Evolutionary conservation across 2,329 filamentous ascomycete species (phyloP), one percentile per base, ranked within the genome.

Genomic region (Aureobasidium leucospermi): DNA sequence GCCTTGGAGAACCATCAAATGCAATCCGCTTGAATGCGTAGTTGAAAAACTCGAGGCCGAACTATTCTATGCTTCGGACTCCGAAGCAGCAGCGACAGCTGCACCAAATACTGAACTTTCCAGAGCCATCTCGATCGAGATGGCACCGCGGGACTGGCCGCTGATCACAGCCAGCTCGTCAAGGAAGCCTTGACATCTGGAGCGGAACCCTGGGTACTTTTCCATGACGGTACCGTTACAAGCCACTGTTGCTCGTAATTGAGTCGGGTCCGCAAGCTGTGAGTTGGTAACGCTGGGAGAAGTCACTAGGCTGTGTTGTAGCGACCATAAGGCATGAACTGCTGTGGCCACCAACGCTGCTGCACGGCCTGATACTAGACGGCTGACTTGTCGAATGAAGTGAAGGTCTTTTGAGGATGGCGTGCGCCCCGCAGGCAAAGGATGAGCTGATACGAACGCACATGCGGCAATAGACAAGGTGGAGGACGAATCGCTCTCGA

Each of bases 151-250:
- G 66, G 65, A 31, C 66, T 68, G 48, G 65, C 77, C 62, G 69
- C 75, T 52, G 69, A 67, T 69, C 60, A 64, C 72, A 51, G 66
- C 79, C 8, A 92, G 74, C 41, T 78, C 74, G 66, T 90, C 78
- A 48, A 92, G 73, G 65, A 85, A 84, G 6, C 69, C 69, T 70
- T 92, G 88, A 67, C 85, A 86, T 43, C 75, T 78, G 34, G 71
- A 73, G 23, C 81, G 76, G 70, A 90, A 93, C 7, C 77, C 76
- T 0, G 89, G 88, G 68, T 92, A 93, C 66, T 86, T 85, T 72
- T 92, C 88, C 55, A 92, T 85, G 52, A 93, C 87, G 31, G 85
- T 88, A 46, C 89, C 89, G 68, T 90, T 91, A 73, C 87, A 92
- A 3, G 87, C 87, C n/a, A 93, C 76, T 42, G 75, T 75, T 32